Evolutionary conservation across 129 eudicot genomes (phyloP).

Genomic region (Lonicera japonica): DNA sequence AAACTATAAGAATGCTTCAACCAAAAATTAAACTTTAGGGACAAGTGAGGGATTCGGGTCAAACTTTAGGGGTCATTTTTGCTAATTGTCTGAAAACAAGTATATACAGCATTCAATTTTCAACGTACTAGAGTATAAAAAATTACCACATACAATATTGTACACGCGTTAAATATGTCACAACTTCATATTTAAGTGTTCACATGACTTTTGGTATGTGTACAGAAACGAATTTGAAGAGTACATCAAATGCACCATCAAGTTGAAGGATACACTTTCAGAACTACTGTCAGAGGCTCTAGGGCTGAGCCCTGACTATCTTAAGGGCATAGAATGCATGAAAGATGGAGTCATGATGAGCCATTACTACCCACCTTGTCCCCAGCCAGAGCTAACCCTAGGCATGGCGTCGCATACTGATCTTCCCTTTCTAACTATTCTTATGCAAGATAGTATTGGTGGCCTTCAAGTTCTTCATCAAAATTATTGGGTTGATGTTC

Average conservation of each 20-base stretch:
- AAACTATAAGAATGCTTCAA: no score
- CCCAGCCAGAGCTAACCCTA: slow-evolving; percentile 21
- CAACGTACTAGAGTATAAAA: no score
- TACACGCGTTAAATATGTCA: no score
- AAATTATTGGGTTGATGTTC: slow-evolving; percentile 15
- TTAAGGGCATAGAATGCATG: slow-evolving; percentile 11
- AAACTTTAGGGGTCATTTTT: no score
- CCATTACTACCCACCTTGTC: slow-evolving; percentile 26
- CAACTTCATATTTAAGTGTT: no score
- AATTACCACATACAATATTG: no score
- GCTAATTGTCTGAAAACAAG: no score
- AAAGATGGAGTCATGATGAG: slow-evolving; percentile 5
- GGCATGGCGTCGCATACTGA: slow-evolving; percentile 19
- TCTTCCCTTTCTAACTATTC: slow-evolving; percentile 15
- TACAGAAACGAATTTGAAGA: neutral
- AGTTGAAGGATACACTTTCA: neutral
- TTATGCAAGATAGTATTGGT: slow-evolving; percentile 18
- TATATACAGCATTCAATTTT: no score
- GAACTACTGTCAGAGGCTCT: neutral
- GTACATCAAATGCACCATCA: neutral
- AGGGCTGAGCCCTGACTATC: slow-evolving; percentile 3
- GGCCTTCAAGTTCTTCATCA: slow-evolving; percentile 23
- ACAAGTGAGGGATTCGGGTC: no score
- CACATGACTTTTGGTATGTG: no score
- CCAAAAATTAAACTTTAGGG: no score